phyloP scores from a whole-genome alignment of 768 basidiomycete species.

The Trametes sanguinea region DNA sequence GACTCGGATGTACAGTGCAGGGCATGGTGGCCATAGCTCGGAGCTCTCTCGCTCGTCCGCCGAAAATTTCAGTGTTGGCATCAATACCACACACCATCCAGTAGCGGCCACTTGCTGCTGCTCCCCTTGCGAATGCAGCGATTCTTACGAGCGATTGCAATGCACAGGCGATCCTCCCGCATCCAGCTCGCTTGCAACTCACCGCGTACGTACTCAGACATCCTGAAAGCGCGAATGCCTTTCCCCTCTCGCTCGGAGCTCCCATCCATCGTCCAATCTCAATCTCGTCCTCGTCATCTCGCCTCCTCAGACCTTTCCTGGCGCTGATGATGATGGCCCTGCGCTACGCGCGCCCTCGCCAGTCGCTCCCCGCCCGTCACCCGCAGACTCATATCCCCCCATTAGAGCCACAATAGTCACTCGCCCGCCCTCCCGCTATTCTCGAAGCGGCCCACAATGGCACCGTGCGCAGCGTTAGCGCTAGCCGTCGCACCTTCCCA shows the following conservation, averaged over 20 bases:
- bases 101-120: too few species aligned
- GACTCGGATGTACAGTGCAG: neutral
- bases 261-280: neutral
- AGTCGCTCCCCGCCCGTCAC: neutral
- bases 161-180: neutral
- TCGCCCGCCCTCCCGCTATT: neutral
- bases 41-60: constrained; percentile 16
- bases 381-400: neutral
- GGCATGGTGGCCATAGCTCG: constrained; percentile 6
- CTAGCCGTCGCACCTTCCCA: too few species aligned
- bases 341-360: constrained; percentile 1
- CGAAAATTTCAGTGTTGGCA: constrained; percentile 10
- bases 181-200: too few species aligned
- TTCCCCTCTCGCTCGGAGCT: neutral
- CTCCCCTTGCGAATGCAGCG: neutral
- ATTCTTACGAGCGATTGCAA: neutral
- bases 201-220: neutral
- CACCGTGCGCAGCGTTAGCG: neutral
- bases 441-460: constrained; percentile 17
- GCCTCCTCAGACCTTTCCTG: neutral
- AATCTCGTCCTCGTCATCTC: neutral
- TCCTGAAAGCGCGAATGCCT: too few species aligned
- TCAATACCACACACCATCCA: neutral
- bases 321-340: neutral
- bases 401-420: constrained; percentile 14